Percentiles rank a stretch among this genome's conserved stretches.
These are phyloP conservation scores for Aspergillus sp. DNA, from an alignment of 2,329 filamentous ascomycete genomes.

Conservation along the genomic window DNA sequence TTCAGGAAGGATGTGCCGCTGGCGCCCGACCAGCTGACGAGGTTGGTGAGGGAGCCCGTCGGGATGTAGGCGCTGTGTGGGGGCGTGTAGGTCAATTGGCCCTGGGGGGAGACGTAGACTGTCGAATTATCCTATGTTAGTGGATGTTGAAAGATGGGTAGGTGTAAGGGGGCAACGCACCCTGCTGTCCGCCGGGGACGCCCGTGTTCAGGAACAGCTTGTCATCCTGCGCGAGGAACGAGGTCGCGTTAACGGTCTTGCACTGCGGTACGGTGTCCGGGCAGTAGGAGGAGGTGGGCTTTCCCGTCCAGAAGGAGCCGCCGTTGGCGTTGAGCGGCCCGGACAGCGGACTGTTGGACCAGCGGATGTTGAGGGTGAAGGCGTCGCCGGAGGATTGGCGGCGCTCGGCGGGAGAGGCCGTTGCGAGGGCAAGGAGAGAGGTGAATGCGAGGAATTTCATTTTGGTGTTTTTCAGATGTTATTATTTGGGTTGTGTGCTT, in stretches of 20 bases:
- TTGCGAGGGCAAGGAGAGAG: background rate
- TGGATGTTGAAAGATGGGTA: background rate
- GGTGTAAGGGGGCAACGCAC: background rate
- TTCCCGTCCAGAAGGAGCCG: conserved; percentile 5
- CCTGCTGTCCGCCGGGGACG: conserved; percentile 10
- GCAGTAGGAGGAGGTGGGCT: background rate
- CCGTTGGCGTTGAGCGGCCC: conserved; percentile 4
- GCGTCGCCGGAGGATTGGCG: background rate
- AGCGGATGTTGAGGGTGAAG: conserved; percentile 9
- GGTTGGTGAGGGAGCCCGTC: conserved; percentile 1
- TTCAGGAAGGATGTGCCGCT: conserved; percentile 2
- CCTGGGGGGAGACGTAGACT: conserved; percentile 8
- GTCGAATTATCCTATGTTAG: background rate
- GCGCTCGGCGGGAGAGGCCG: background rate
- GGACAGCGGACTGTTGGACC: conserved; percentile 8
- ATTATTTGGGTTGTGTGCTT: too few species aligned
- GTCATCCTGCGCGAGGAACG: background rate
- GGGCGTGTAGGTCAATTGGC: conserved; percentile 4
- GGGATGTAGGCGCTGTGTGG: conserved; percentile 7
- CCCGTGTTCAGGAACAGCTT: conserved; percentile 4
- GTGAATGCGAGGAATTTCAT: background rate
- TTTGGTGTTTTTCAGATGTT: background rate
- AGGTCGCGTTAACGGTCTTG: conserved; percentile 1
- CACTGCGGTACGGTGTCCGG: conserved; percentile 4
- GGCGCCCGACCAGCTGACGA: background rate